Percentiles rank a stretch among this genome's conserved stretches.
Evolutionary conservation across 495 filamentous ascomycete genomes (phyloP).

Genomic region (Coniosporium apollinis): DNA sequence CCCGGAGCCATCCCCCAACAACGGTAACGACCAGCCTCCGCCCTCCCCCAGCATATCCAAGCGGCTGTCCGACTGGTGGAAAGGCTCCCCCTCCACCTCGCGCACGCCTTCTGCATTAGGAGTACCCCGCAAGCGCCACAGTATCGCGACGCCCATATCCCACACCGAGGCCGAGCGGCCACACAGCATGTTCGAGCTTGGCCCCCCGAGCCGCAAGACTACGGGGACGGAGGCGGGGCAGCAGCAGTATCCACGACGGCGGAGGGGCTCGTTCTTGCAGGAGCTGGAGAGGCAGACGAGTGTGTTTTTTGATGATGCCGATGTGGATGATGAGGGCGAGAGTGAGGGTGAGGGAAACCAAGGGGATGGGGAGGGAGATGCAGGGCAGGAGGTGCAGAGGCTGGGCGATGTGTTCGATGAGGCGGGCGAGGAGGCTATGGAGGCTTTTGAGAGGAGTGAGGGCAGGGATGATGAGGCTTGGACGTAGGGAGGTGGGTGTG

Average conservation of each 20-base stretch:
- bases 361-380: not conserved
- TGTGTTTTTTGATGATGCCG: conserved; percentile 42
- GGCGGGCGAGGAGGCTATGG: not conserved
- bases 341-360: not conserved
- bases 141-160: conserved; percentile 1
- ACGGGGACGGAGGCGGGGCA: not conserved
- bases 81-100: conserved; percentile 3
- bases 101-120: not conserved
- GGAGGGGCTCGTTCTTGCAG: conserved; percentile 34
- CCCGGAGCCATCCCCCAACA: not conserved
- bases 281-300: conserved; percentile 43
- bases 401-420: not conserved
- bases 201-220: too few species aligned
- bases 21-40: not conserved
- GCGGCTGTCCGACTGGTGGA: conserved; percentile 17
- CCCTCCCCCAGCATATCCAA: conserved; percentile 13
- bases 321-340: conserved; percentile 6
- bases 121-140: not conserved
- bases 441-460: not conserved
- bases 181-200: conserved; percentile 4
- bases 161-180: not conserved
- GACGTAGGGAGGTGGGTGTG: too few species aligned
- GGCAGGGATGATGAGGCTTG: not conserved
- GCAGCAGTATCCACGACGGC: not conserved
- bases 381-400: not conserved